Base-by-base conservation (phyloP, 2,329 filamentous ascomycete species). In the Allantophomopsis cytisporea region DNA sequence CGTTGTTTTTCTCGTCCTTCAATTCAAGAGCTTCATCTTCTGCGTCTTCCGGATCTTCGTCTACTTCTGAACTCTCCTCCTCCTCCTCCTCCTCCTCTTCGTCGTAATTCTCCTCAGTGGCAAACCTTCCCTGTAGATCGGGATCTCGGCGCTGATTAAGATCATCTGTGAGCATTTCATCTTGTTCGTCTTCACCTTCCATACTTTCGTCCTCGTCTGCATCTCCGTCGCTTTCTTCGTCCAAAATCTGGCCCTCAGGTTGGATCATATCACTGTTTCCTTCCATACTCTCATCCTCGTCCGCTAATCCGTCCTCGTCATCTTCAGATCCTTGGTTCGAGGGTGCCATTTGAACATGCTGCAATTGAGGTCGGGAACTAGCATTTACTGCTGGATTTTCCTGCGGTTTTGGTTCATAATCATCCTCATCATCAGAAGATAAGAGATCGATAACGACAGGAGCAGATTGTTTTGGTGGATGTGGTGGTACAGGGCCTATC, bases 401-500 rank as follows among this genome's bases (percentile, higher is more conserved):
- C 23, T 10, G 23, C 3, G 7, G 23, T 10, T 8, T 28, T 10
- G 23, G 3, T 28, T 28, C 23, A 28, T 4, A 5, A 3, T 12
- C 46, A n/a, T 54, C 52, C 38, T 57, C 54, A 6, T 55, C 52
- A 35, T 56, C 54, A n/a, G 54, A 56, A 15, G 54, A 57, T 10
- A 58, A 42, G 15, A 58, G 42, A 18, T 56, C 51, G 14, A 58
- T 57, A 15, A 57, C 40, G 15, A 48, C 48, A 1, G 55, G 50
- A 18, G 39, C 39, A 40, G 39, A 21, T 28, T 43, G 41, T 16
- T 34, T 35, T 23, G 36, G 33, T 14, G 37, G 43, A 7, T 33
- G 33, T 12, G 31, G 18, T 20, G 35, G 18, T 12, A 11, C 18
- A 7, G 37, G 37, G 18, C 30, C 40, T 15, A 30, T 14, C 30